Percentiles rank a stretch among this genome's conserved stretches.
phyloP scores from a whole-genome alignment of 2,329 filamentous ascomycete genomes.

The Cryphonectria japonica region DNA sequence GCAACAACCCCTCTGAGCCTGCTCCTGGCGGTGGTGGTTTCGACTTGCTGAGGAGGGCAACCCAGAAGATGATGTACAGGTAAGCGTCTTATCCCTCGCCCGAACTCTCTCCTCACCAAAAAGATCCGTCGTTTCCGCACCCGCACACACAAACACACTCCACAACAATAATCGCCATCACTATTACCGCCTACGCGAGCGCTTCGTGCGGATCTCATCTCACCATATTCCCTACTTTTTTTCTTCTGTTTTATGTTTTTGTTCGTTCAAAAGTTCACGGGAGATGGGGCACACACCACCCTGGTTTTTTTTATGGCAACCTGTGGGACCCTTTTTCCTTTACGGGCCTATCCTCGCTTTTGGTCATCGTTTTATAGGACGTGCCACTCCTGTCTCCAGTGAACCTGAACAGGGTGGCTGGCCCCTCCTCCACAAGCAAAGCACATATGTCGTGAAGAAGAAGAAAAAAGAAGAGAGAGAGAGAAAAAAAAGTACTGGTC shows the following conservation, averaged over 20 bases:
- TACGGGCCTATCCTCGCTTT: not conserved
- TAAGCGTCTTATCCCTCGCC: constrained; percentile 41
- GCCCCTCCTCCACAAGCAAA: not conserved
- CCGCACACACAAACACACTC: not conserved
- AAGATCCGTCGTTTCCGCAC: not conserved
- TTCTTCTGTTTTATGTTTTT: too few species aligned
- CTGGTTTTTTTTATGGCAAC: constrained; percentile 6
- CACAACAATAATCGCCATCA: not conserved
- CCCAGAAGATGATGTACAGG: constrained; percentile 66
- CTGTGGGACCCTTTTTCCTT: not conserved
- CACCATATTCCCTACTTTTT: not conserved
- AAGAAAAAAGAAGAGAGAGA: not conserved
- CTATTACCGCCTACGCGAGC: not conserved
- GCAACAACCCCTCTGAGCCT: constrained; percentile 45
- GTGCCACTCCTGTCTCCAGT: not conserved
- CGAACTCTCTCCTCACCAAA: not conserved
- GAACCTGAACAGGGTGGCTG: constrained; percentile 19
- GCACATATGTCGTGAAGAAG: not conserved
- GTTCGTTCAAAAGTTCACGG: not conserved
- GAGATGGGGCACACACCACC: constrained; percentile 1
- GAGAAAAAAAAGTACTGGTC: not conserved
- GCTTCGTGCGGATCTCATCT: not conserved
- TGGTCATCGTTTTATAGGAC: not conserved
- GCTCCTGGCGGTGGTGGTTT: constrained; percentile 52
- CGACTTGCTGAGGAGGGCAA: constrained; percentile 62